Evolutionary conservation across 2,329 filamentous ascomycete species (phyloP).

Genomic region (Fusarium humuli): DNA sequence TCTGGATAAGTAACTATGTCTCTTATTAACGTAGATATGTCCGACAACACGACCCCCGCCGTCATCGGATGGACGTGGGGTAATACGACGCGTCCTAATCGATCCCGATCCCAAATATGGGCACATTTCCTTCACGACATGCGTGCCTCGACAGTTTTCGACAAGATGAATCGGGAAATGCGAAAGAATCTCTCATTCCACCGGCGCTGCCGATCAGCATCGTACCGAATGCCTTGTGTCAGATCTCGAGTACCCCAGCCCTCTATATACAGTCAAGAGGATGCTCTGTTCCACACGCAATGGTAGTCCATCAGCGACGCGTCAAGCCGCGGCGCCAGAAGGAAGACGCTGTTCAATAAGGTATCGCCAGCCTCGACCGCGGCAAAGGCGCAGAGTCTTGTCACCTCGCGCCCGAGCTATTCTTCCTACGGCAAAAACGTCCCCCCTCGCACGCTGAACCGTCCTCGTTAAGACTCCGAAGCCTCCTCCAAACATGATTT

Average conservation of each 20-base stretch:
- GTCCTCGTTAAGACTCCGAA: not conserved
- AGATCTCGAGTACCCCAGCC: no score
- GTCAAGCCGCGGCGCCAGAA: no score
- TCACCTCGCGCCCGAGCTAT: not conserved
- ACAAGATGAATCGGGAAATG: not conserved
- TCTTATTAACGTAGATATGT: not conserved
- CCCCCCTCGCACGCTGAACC: not conserved
- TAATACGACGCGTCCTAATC: not conserved
- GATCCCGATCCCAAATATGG: not conserved
- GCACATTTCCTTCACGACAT: slow-evolving; percentile 1
- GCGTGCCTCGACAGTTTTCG: not conserved
- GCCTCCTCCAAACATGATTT: not conserved
- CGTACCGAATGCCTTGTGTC: no score
- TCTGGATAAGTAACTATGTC: not conserved
- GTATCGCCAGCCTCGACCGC: not conserved
- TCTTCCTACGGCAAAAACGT: not conserved
- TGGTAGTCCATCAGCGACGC: no score
- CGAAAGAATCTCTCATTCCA: not conserved
- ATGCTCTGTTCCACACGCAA: no score
- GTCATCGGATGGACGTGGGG: not conserved
- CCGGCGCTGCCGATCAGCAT: no score
- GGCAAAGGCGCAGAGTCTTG: not conserved
- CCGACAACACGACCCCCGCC: not conserved
- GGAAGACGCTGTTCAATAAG: no score
- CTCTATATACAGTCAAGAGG: no score